These are phyloP conservation scores for Discostella pseudostelligera DNA, from an alignment of 108 stramenopile genomes.

Conservation along the genomic window DNA sequence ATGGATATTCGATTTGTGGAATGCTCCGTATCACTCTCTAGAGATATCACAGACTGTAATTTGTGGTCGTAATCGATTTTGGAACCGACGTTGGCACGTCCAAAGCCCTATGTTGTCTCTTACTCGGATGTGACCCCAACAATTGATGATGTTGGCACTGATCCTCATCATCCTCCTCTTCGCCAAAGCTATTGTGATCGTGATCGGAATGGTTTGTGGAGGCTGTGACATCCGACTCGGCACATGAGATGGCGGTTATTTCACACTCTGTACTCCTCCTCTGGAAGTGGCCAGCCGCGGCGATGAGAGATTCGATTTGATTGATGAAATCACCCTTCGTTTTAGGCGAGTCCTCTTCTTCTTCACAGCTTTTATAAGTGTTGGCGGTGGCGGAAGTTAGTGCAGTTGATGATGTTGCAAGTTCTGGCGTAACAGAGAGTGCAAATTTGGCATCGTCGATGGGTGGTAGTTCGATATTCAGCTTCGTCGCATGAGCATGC, in stretches of 20 bases:
- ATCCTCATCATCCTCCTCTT: conserved; percentile 32
- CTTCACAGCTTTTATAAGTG: conserved; percentile 10
- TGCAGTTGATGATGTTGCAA: conserved; percentile 11
- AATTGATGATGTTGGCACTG: neutral
- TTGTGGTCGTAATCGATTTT: conserved; percentile 39
- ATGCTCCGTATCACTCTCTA: no score
- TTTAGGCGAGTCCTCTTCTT: neutral
- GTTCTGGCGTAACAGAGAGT: conserved; percentile 17
- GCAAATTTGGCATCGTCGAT: conserved; percentile 1
- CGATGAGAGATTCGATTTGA: conserved; percentile 69
- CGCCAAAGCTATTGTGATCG: conserved; percentile 41
- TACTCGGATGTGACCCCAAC: conserved; percentile 4
- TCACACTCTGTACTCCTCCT: conserved; percentile 26
- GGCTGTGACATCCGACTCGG: conserved; percentile 47
- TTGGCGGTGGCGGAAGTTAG: conserved; percentile 6
- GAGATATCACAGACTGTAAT: conserved; percentile 9
- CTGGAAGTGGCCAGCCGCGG: conserved; percentile 56
- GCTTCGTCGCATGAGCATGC: conserved; percentile 47
- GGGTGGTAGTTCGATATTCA: conserved; percentile 35
- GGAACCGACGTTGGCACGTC: conserved; percentile 34
- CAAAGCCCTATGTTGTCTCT: conserved; percentile 18
- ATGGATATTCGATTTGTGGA: neutral
- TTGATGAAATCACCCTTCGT: conserved; percentile 50
- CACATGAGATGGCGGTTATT: conserved; percentile 45
- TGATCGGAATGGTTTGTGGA: conserved; percentile 42